A percentile compares a stretch with the other conserved stretches of the same genome.
phyloP scores from a whole-genome alignment of 1,284 basidiomycete species.

The Pseudozyma sp. region DNA sequence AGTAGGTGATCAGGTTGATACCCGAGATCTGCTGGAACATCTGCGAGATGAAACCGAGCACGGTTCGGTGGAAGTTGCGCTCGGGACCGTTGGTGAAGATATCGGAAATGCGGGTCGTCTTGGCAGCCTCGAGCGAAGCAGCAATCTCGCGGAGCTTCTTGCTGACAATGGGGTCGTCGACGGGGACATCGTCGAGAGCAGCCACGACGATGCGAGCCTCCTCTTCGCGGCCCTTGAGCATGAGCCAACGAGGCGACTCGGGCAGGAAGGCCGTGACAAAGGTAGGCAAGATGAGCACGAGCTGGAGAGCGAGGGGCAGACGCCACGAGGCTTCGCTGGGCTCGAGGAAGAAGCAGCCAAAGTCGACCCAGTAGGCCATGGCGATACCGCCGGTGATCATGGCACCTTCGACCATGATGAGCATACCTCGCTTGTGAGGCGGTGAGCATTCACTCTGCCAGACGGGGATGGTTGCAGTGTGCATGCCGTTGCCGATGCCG shows the following conservation, averaged over 20 bases:
- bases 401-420: conserved; percentile 66
- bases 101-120: conserved; percentile 41
- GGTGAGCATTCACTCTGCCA: conserved; percentile 67
- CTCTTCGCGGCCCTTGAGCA: conserved; percentile 57
- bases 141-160: conserved; percentile 60
- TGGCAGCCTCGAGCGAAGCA: conserved; percentile 50
- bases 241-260: conserved; percentile 66
- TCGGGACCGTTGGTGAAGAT: conserved; percentile 64
- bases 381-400: conserved; percentile 63
- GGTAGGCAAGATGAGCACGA: conserved; percentile 66
- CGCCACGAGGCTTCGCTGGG: conserved; percentile 60
- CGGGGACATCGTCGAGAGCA: conserved; percentile 56
- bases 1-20: conserved; percentile 67
- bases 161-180: conserved; percentile 52
- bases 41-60: conserved; percentile 62
- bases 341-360: conserved; percentile 61
- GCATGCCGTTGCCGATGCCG: conserved; percentile 67
- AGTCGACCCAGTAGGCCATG: conserved; percentile 65
- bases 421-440: conserved; percentile 65
- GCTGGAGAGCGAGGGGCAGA: conserved; percentile 63
- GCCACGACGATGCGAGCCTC: conserved; percentile 61
- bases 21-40: conserved; percentile 67
- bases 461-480: conserved; percentile 67
- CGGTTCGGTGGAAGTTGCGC: conserved; percentile 65
- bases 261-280: conserved; percentile 65